Conservation (phyloP, 2,329 filamentous ascomycete species). For the Aspergillus eucalypticola region DNA sequence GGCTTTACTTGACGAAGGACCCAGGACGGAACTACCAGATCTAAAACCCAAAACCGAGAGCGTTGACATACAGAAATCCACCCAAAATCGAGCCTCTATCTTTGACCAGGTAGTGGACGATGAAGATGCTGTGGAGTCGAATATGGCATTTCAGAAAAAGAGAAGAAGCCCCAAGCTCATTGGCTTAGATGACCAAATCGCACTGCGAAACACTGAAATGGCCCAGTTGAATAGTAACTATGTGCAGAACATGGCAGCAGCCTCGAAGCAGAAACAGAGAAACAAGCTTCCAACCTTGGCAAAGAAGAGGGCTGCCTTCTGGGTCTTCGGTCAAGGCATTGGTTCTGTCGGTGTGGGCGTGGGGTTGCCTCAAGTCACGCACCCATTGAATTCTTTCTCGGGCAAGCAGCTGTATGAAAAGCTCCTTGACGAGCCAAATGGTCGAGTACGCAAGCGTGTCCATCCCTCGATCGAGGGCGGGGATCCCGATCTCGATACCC, state of each 20-base stretch:
- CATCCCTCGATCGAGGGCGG: conserved; percentile 25
- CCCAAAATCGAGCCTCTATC: not conserved
- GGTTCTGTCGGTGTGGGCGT: conserved; percentile 54
- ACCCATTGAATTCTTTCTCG: conserved; percentile 61
- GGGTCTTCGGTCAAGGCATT: conserved; percentile 60
- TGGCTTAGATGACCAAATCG: conserved; percentile 50
- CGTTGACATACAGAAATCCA: not conserved
- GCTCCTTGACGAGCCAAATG: conserved; percentile 40
- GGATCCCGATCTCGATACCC: conserved; percentile 26
- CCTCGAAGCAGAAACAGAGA: conserved; percentile 46
- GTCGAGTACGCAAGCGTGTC: conserved; percentile 31
- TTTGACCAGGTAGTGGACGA: not conserved
- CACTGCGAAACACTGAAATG: conserved; percentile 59
- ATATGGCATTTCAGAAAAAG: conserved; percentile 28
- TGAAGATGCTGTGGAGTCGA: not conserved
- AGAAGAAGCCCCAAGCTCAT: conserved; percentile 44
- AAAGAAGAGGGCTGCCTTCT: conserved; percentile 64
- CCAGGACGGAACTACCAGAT: conserved; percentile 16
- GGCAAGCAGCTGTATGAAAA: conserved; percentile 56
- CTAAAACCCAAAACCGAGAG: not conserved
- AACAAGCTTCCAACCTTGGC: conserved; percentile 49
- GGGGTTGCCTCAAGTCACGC: conserved; percentile 41
- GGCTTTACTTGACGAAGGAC: conserved; percentile 34
- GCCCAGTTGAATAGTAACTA: conserved; percentile 61
- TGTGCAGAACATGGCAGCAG: conserved; percentile 59